phyloP scores from a whole-genome alignment of 2,329 filamentous ascomycete species.

The Nemania diffusa region DNA sequence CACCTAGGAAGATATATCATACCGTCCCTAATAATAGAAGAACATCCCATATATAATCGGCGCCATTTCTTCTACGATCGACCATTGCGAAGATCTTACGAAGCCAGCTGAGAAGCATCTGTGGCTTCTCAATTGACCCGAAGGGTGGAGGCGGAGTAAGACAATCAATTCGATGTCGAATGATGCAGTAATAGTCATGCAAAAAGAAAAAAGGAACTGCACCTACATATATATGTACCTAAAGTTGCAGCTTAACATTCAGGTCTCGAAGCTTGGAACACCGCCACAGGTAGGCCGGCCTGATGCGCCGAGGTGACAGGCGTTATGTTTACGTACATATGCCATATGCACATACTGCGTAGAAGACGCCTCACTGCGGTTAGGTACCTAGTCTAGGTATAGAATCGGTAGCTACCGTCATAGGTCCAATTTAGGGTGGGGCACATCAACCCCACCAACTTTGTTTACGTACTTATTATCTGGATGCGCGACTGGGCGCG shows the following conservation, averaged over 20 bases:
- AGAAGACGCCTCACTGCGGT: background rate
- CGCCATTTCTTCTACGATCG: constrained; percentile 49
- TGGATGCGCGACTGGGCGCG: constrained; percentile 24
- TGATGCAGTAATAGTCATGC: constrained; percentile 9
- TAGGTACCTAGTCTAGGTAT: too few species aligned
- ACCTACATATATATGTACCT: background rate
- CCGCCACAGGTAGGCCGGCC: background rate
- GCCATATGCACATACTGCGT: background rate
- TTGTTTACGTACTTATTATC: constrained; percentile 29
- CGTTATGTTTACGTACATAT: background rate
- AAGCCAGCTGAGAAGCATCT: constrained; percentile 49
- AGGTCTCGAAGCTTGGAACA: constrained; percentile 19
- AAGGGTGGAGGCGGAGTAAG: constrained; percentile 12
- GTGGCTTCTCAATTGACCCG: constrained; percentile 35
- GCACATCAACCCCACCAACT: constrained; percentile 8
- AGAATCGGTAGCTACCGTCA: background rate
- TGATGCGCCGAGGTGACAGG: constrained; percentile 18
- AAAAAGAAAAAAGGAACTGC: constrained; percentile 3
- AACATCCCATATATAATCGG: constrained; percentile 51
- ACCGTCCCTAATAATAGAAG: constrained; percentile 50
- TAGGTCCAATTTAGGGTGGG: constrained; percentile 13
- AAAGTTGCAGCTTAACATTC: background rate
- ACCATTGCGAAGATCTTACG: constrained; percentile 47
- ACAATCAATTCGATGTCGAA: constrained; percentile 3
- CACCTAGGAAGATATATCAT: constrained; percentile 21